phyloP scores from a whole-genome alignment of 768 basidiomycete species.

The Austroboletus eburneus region DNA sequence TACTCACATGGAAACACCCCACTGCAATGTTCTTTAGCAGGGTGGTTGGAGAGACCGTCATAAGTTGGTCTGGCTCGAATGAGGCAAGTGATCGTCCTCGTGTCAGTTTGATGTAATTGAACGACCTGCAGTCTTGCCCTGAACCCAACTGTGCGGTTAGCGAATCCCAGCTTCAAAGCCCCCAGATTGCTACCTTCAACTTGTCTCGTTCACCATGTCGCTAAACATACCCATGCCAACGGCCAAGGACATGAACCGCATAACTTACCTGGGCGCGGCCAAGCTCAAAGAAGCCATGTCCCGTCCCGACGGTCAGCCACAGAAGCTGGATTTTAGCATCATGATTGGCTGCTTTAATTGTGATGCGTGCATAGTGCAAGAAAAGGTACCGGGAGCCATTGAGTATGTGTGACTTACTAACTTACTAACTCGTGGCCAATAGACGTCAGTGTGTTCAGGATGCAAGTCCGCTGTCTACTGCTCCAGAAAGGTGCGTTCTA shows the following conservation, averaged over 20 bases:
- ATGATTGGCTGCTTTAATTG: conserved; percentile 24
- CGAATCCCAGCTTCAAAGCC: too few species aligned
- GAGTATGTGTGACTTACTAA: neutral
- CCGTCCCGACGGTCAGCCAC: conserved; percentile 26
- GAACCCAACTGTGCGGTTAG: too few species aligned
- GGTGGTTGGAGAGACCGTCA: neutral
- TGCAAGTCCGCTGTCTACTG: conserved; percentile 31
- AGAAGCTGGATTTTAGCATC: conserved; percentile 26
- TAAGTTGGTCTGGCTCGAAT: too few species aligned
- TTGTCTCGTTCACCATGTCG: conserved; percentile 19
- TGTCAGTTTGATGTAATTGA: too few species aligned
- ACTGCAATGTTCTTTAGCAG: conserved; percentile 19
- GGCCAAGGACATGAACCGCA: conserved; percentile 21
- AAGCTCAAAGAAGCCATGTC: conserved; percentile 25
- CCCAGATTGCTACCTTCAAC: too few species aligned
- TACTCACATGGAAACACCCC: conserved; percentile 26
- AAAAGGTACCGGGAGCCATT: conserved; percentile 16
- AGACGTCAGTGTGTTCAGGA: conserved; percentile 28
- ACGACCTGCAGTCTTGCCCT: too few species aligned
- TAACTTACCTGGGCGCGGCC: conserved; percentile 28
- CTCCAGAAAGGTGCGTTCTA: conserved; percentile 21
- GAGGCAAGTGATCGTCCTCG: too few species aligned
- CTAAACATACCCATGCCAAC: conserved; percentile 20
- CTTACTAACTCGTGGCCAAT: neutral
- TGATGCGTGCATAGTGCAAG: conserved; percentile 5